Conservation (phyloP, 2,329 filamentous ascomycete species). For the Orbilia javanica region DNA sequence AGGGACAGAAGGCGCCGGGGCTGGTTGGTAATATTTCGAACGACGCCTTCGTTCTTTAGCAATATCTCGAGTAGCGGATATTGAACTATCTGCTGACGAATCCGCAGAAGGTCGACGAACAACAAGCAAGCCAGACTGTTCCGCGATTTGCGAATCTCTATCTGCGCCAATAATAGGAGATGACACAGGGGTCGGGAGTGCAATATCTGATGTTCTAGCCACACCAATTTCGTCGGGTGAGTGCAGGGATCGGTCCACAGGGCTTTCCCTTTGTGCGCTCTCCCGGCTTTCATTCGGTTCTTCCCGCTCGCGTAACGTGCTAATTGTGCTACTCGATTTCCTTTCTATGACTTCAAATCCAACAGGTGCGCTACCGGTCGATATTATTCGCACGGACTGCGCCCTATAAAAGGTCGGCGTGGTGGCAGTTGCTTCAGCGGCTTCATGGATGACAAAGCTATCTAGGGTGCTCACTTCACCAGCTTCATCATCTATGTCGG, state of each 20-base stretch:
- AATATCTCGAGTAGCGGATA: constrained; percentile 41
- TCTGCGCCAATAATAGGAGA: constrained; percentile 43
- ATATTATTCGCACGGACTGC: constrained; percentile 51
- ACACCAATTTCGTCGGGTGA: constrained; percentile 65
- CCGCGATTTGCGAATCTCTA: constrained; percentile 4
- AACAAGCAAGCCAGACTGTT: not conserved
- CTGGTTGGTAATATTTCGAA: constrained; percentile 54
- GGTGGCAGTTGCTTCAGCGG: constrained; percentile 49
- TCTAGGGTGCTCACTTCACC: constrained; percentile 46
- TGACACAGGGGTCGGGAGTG: constrained; percentile 41
- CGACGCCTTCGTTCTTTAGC: constrained; percentile 42
- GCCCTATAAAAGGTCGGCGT: constrained; percentile 55
- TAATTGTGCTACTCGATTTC: constrained; percentile 51
- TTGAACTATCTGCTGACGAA: constrained; percentile 31
- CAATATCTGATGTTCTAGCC: constrained; percentile 66
- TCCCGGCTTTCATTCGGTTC: constrained; percentile 22
- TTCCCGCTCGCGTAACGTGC: constrained; percentile 41
- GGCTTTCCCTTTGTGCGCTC: constrained; percentile 22
- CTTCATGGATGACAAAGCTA: constrained; percentile 53
- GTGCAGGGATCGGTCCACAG: constrained; percentile 29
- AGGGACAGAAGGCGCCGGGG: constrained; percentile 43
- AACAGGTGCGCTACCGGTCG: constrained; percentile 46
- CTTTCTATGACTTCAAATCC: constrained; percentile 47
- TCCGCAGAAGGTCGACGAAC: constrained; percentile 32
- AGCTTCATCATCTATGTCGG: constrained; percentile 48